Percentiles rank a stretch among this genome's conserved stretches.
Conservation (phyloP, 2,329 filamentous ascomycete species). For the Alternaria gansuensis region DNA sequence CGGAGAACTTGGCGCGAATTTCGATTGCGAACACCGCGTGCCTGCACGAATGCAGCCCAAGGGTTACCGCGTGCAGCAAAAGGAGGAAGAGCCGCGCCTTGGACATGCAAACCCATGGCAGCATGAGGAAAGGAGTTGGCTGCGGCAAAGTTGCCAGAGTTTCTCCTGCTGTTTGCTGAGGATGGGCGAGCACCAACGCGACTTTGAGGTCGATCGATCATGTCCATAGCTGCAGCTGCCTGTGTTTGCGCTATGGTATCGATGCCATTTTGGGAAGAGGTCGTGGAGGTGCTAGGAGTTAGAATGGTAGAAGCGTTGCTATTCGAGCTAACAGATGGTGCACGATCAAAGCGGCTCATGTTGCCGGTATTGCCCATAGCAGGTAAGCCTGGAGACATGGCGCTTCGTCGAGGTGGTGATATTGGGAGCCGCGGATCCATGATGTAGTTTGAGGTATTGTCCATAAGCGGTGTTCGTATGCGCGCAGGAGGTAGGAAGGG, state of each 20-base stretch:
- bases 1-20: slow-evolving; percentile 49
- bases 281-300: slow-evolving; percentile 43
- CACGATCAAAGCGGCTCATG: slow-evolving; percentile 34
- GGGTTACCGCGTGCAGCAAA: slow-evolving; percentile 48
- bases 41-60: slow-evolving; percentile 50
- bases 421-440: slow-evolving; percentile 36
- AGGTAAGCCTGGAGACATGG: slow-evolving; percentile 35
- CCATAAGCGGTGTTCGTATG: slow-evolving; percentile 48
- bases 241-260: slow-evolving; percentile 43
- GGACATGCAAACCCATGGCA: slow-evolving; percentile 48
- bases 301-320: slow-evolving; percentile 43
- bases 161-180: slow-evolving; percentile 48
- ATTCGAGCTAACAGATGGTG: slow-evolving; percentile 41
- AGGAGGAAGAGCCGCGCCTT: slow-evolving; percentile 43
- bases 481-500: slow-evolving; percentile 48
- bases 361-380: slow-evolving; percentile 25
- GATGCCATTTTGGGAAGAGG: slow-evolving; percentile 39
- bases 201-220: slow-evolving; percentile 52
- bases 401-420: slow-evolving; percentile 45
- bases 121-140: slow-evolving; percentile 43
- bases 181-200: slow-evolving; percentile 49
- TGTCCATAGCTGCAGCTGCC: slow-evolving; percentile 41
- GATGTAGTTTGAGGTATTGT: slow-evolving; percentile 39
- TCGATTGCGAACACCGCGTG: slow-evolving; percentile 36
- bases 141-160: slow-evolving; percentile 45